Conservation (phyloP, 352 stramenopile species). For the Globisporangium lucens region DNA sequence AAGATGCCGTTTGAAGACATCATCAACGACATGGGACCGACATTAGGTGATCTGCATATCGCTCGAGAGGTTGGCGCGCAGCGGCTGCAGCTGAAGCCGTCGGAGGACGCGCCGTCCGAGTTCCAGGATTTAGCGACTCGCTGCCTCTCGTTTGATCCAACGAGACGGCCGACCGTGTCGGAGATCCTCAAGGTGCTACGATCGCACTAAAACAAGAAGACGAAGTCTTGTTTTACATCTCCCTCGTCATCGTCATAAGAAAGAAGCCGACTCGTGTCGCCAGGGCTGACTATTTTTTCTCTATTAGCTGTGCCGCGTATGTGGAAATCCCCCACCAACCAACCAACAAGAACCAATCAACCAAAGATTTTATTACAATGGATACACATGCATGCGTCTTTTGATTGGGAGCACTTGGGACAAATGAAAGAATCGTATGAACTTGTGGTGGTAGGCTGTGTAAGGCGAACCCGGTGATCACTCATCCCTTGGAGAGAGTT, state of each 20-base stretch:
- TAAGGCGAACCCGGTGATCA: neutral
- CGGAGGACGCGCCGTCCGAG: conserved; percentile 38
- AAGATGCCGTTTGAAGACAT: conserved; percentile 45
- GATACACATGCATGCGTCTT: neutral
- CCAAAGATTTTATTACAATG: conserved; percentile 6
- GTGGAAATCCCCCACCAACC: neutral
- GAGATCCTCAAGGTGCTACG: conserved; percentile 34
- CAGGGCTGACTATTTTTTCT: conserved; percentile 2
- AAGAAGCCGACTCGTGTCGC: neutral
- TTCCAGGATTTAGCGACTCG: conserved; percentile 38
- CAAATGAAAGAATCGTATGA: neutral
- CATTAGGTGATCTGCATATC: conserved; percentile 64
- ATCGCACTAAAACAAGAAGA: conserved; percentile 1
- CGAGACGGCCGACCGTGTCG: conserved; percentile 33
- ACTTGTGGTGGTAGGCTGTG: neutral
- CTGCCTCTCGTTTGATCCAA: conserved; percentile 52
- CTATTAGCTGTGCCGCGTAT: conserved; percentile 14
- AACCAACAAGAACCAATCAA: neutral
- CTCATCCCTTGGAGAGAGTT: neutral
- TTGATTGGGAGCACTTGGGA: neutral
- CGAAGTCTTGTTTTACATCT: neutral
- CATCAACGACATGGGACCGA: conserved; percentile 39
- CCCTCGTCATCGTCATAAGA: neutral
- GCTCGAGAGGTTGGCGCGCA: conserved; percentile 44
- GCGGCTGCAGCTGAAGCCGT: conserved; percentile 35